Base-by-base conservation (phyloP, 192 early-diverging fungal species). In the Backusella tarrabulga region DNA sequence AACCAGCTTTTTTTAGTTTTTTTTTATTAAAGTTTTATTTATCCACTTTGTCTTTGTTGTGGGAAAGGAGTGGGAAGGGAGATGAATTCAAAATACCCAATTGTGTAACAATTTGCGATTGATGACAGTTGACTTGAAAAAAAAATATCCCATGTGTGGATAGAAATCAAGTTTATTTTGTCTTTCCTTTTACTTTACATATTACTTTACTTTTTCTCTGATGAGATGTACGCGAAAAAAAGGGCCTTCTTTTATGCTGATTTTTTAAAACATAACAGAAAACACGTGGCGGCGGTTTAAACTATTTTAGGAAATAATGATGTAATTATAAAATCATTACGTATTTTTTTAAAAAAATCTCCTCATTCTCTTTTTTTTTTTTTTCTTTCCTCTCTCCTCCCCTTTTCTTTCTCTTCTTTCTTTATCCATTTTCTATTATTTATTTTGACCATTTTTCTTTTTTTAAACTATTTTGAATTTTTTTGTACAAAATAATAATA, bases 81-180 rank as follows among this genome's bases (percentile, higher is more conserved):
- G 54, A 60, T 21, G 54, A 26, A 60, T 26, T 60, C 54, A 26
- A 60, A 60, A 60, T 60, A 60, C 12, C 9, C n/a, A 60, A 2
- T 26, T 29, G 54, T 60, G 54, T 60, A 60, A 60, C 54, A 54
- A 26, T 2, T 60, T 60, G 19, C 4, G 4, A 15, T n/a, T 60
- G 11, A 60, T 60, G 56, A 60, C 56, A 60, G 56, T 60, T 60
- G 56, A 60, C 56, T 60, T 60, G 56, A 60, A 60, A 60, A 26
- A 60, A 26, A 60, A 60, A 60, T n/a, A n/a, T n/a, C n/a, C 8
- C 11, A 23, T 50, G 17, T 6, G 9, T 23, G 11, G 9, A 60
- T 23, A 60, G 14, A 60, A 29, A 32, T 32, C 32, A 32, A 9
- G 21, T 26, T 60, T 26, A 12, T 60, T 14, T 60, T 26, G 2